Evolutionary conservation across 768 basidiomycete genomes (phyloP).

Genomic region (Rubroboletus satanas): DNA sequence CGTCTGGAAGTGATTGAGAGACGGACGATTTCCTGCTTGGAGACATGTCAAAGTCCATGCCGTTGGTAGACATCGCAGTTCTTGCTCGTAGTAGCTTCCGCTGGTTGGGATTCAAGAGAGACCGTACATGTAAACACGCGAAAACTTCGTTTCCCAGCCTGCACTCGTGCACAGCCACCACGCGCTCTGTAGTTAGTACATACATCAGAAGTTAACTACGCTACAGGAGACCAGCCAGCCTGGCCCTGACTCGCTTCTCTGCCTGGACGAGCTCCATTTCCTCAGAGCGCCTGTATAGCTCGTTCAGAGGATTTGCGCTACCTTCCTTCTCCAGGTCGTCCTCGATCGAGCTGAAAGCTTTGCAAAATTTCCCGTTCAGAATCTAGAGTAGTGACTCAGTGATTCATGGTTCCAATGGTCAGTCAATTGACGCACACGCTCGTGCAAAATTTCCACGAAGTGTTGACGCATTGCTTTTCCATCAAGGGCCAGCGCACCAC

Average conservation of each 20-base stretch:
- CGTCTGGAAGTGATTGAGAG: slow-evolving; percentile 12
- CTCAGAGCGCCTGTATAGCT: slow-evolving; percentile 48
- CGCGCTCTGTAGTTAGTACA: too few relatives aligned
- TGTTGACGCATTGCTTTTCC: slow-evolving; percentile 47
- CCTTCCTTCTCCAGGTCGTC: slow-evolving; percentile 55
- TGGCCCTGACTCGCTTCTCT: slow-evolving; percentile 53
- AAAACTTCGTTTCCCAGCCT: slow-evolving; percentile 31
- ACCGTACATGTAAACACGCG: slow-evolving; percentile 27
- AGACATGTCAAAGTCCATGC: slow-evolving; percentile 62
- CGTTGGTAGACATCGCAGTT: slow-evolving; percentile 43
- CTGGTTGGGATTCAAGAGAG: slow-evolving; percentile 11
- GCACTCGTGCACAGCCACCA: slow-evolving; percentile 24
- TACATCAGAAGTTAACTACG: neutral
- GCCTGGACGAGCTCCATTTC: slow-evolving; percentile 53
- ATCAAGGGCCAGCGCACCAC: slow-evolving; percentile 53
- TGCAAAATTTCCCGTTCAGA: slow-evolving; percentile 56
- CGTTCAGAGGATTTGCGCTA: slow-evolving; percentile 49
- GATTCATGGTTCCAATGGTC: neutral
- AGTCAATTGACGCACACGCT: slow-evolving; percentile 39
- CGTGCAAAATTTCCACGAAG: slow-evolving; percentile 56
- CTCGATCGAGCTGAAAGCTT: slow-evolving; percentile 53
- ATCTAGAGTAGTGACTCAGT: slow-evolving; percentile 34
- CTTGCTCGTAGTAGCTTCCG: slow-evolving; percentile 4
- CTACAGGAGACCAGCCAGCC: slow-evolving; percentile 42
- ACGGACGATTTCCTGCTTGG: slow-evolving; percentile 60